These are phyloP conservation scores for Rutidosis leptorrhynchoides DNA, from an alignment of 129 eudicot species.

Conservation along the genomic window DNA sequence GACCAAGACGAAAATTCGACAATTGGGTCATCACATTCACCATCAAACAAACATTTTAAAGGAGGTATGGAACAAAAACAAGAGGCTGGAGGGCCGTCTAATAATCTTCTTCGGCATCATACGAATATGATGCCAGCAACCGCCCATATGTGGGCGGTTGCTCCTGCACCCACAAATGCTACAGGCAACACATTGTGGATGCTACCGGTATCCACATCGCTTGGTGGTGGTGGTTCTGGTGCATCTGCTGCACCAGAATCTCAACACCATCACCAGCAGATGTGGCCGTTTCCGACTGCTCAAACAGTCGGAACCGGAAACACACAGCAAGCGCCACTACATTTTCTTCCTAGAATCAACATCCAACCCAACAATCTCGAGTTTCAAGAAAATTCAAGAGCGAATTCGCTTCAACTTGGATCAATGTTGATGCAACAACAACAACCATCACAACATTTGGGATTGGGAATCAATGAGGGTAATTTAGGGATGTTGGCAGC, in stretches of 20 bases:
- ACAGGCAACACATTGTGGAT: conserved; percentile 62
- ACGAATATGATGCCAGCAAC: conserved; percentile 48
- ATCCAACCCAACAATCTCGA: conserved; percentile 43
- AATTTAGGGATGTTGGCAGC: conserved; percentile 88
- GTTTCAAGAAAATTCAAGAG: conserved; percentile 55
- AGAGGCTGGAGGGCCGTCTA: conserved; percentile 39
- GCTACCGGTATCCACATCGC: conserved; percentile 48
- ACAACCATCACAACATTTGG: conserved; percentile 69
- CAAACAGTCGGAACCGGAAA: conserved; percentile 33
- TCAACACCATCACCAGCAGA: conserved; percentile 39
- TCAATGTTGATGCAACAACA: conserved; percentile 67
- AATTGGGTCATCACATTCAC: conserved; percentile 39
- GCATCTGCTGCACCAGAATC: conserved; percentile 29
- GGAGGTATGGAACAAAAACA: conserved; percentile 37
- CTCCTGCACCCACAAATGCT: conserved; percentile 48
- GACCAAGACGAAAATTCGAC: conserved; percentile 34
- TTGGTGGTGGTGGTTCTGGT: neutral
- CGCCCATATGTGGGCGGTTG: conserved; percentile 72
- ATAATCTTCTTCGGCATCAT: conserved; percentile 35
- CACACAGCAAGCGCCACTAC: conserved; percentile 55
- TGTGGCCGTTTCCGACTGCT: conserved; percentile 66
- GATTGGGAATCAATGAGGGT: conserved; percentile 65
- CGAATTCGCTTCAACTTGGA: conserved; percentile 60
- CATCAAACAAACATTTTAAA: conserved; percentile 56
- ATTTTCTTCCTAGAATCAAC: conserved; percentile 66